Percentiles rank a stretch among this genome's conserved stretches.
These are phyloP conservation scores for Catunica adiposa DNA, from an alignment of 2,329 filamentous ascomycete genomes.

Conservation along the genomic window DNA sequence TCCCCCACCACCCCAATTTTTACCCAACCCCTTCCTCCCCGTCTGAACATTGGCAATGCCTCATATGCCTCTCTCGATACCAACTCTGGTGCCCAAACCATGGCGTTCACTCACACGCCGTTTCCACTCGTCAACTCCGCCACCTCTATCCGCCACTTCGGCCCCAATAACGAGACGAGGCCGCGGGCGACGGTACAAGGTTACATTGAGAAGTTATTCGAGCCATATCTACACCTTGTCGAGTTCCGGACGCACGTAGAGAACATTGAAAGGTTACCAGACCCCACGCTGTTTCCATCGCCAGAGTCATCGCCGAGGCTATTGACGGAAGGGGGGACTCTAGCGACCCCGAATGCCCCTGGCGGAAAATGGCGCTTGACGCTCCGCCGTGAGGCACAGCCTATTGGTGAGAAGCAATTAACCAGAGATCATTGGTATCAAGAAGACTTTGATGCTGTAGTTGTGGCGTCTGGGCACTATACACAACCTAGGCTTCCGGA, in stretches of 20 bases:
- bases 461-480: conserved; percentile 27
- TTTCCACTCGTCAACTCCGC: conserved; percentile 21
- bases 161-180: conserved; percentile 3
- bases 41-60: conserved; percentile 17
- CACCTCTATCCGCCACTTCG: conserved; percentile 14
- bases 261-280: conserved; percentile 1
- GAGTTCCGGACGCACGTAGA: conserved; percentile 3
- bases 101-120: conserved; percentile 39
- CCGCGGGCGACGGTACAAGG: not conserved
- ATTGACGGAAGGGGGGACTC: not conserved
- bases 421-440: conserved; percentile 25
- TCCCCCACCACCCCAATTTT: not conserved
- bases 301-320: not conserved
- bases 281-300: not conserved
- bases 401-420: not conserved
- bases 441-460: conserved; percentile 25
- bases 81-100: conserved; percentile 38
- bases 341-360: not conserved
- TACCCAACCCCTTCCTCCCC: not conserved
- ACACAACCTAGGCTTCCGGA: conserved; percentile 24
- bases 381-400: conserved; percentile 25
- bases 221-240: conserved; percentile 1
- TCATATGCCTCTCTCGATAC: conserved; percentile 42
- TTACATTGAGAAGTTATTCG: conserved; percentile 5
- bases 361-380: conserved; percentile 30